Evolutionary conservation across 306 rosid genomes (phyloP).

Genomic region (Vachellia collinsii): DNA sequence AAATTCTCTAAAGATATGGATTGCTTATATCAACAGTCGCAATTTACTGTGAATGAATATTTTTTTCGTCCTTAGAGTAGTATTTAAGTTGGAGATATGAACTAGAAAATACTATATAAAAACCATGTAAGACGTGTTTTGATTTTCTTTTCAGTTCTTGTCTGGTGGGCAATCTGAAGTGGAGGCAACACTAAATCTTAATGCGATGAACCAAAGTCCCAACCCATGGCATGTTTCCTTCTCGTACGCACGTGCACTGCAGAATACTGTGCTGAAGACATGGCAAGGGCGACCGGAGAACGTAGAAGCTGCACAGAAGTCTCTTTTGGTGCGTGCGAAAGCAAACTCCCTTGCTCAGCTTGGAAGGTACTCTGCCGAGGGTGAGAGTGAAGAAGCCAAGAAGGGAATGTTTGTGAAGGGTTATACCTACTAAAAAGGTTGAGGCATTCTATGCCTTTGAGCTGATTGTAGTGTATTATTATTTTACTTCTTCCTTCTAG

Average conservation of each 20-base stretch:
- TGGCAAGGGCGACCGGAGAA: conserved; percentile 95
- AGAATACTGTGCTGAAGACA: conserved; percentile 87
- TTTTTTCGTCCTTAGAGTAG: neutral
- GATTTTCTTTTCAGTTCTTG: conserved; percentile 65
- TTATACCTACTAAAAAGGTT: conserved; percentile 68
- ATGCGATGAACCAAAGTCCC: conserved; percentile 98
- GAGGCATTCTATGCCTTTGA: conserved; percentile 6
- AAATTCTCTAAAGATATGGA: neutral
- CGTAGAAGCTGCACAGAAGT: conserved; percentile 72
- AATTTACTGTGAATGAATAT: neutral
- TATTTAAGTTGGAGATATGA: conserved; percentile 1
- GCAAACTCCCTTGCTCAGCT: conserved; percentile 97
- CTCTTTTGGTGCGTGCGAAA: conserved; percentile 92
- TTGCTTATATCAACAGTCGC: neutral
- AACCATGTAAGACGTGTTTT: conserved; percentile 15
- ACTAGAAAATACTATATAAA: neutral
- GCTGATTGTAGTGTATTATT: conserved; percentile 35
- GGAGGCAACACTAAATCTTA: conserved; percentile 88
- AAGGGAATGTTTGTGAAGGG: conserved; percentile 95
- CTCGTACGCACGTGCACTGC: conserved; percentile 97
- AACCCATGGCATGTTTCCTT: conserved; percentile 99
- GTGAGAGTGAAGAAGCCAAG: conserved; percentile 87
- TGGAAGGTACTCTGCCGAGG: conserved; percentile 87
- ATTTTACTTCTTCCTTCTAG: conserved; percentile 29
- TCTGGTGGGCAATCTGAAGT: conserved; percentile 98